Base-by-base conservation (phyloP, 345 rosid species). In the Turritis glabra region DNA sequence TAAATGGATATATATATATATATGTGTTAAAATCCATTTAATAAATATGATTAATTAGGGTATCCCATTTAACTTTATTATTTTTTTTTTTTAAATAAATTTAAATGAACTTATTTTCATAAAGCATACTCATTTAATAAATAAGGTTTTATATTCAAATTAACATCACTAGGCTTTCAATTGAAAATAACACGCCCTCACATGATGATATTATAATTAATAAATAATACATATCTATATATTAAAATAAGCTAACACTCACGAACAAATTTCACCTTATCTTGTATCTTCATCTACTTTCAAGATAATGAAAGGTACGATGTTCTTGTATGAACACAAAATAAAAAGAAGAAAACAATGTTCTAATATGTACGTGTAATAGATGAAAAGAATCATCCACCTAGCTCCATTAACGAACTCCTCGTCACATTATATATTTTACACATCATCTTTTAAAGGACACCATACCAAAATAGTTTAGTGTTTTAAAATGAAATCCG, bases 401-500 rank as follows among this genome's bases (percentile, higher is more conserved):
- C 51, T 56, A 65, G 8, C 40, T 33, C 40, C 58, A 63, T n/a
- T 38, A 62, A 62, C 62, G 12, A 64, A 64, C 56, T 32, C 64
- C 64, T 71, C 72, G 55, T 64, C 71, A 64, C 46, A 64, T 50
- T 18, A 8, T 14, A 53, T 59, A 58, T 40, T 78, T 66, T 72
- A 66, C 77, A 78, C 71, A 61, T 43, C 70, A 61, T 52, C 22
- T 4, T 25, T 46, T 23, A 43, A 23, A 43, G 8, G 52, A 23
- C 54, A 32, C 54, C 64, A 22, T 48, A 68, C 59, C 73, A 54
- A 85, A 84, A 85, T 53, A 17, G 74, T 47, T 77, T 1, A 37
- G 11, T 63, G 59, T 26, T 18, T 6, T 12, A 14, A 44, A 68
- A 71, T 19, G 30, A 59, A 12, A 50, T 14, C 47, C 9, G 17